Conservation (phyloP, 1,284 basidiomycete genomes). For the Leucoagaricus sp. region DNA sequence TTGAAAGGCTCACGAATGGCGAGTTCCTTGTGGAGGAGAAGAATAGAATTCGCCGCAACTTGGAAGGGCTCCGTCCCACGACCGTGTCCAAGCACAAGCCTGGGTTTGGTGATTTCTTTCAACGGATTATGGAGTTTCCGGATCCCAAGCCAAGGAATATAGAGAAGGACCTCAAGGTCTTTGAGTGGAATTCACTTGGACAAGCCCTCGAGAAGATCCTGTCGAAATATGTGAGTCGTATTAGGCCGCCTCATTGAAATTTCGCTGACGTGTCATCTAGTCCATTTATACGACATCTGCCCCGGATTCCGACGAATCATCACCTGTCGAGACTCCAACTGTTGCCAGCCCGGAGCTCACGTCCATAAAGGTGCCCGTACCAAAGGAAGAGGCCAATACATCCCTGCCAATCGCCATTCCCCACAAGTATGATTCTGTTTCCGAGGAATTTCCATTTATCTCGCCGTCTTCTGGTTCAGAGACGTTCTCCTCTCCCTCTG, state of each 20-base stretch:
- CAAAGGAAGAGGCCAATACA: slow-evolving; percentile 23
- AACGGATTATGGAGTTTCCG: slow-evolving; percentile 94
- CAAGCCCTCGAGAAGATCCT: slow-evolving; percentile 91
- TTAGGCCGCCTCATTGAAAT: slow-evolving; percentile 2
- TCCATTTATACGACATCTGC: slow-evolving; percentile 44
- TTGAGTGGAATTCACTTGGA: slow-evolving; percentile 85
- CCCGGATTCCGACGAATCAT: slow-evolving; percentile 35
- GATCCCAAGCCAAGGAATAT: slow-evolving; percentile 95
- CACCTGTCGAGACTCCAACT: slow-evolving; percentile 29
- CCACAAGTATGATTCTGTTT: slow-evolving; percentile 26
- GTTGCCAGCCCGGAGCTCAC: slow-evolving; percentile 27
- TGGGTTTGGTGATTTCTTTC: slow-evolving; percentile 85
- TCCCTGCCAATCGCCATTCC: slow-evolving; percentile 17
- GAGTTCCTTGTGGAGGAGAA: slow-evolving; percentile 94
- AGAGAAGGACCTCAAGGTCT: slow-evolving; percentile 97
- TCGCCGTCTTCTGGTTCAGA: slow-evolving; percentile 26
- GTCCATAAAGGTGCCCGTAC: slow-evolving; percentile 27
- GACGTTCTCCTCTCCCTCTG: slow-evolving; percentile 32
- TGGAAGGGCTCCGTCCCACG: slow-evolving; percentile 89
- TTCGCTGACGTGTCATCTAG: slow-evolving; percentile 28
- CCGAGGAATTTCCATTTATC: slow-evolving; percentile 31
- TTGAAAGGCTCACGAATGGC: slow-evolving; percentile 85
- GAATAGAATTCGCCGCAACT: slow-evolving; percentile 91
- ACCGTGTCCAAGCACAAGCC: slow-evolving; percentile 88
- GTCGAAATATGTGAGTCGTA: slow-evolving; percentile 85